Evolutionary conservation across 805 yeast genomes (phyloP).

Genomic region (Hanseniaspora hatyaiensis): DNA sequence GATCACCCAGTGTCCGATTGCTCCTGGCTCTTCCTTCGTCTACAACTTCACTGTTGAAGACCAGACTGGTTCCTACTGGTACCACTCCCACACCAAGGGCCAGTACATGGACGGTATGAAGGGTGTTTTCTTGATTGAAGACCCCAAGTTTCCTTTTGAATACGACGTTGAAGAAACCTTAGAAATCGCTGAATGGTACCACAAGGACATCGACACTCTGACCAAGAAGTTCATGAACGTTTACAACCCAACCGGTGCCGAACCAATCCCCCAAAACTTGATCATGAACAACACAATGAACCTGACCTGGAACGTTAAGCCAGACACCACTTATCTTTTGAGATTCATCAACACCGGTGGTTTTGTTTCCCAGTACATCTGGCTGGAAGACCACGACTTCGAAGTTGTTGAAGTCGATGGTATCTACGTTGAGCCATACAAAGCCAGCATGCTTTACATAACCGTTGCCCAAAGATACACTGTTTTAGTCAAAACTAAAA

Average conservation of each 20-base stretch:
- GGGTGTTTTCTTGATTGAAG: conserved; percentile 66
- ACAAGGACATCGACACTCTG: conserved; percentile 41
- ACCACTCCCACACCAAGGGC: conserved; percentile 84
- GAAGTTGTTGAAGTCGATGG: conserved; percentile 91
- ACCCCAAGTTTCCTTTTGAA: conserved; percentile 52
- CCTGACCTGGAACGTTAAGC: conserved; percentile 66
- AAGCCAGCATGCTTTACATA: conserved; percentile 60
- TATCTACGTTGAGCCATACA: conserved; percentile 62
- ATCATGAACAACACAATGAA: conserved; percentile 74
- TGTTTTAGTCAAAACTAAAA: conserved; percentile 63
- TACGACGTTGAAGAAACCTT: conserved; percentile 71
- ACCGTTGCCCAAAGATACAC: conserved; percentile 89
- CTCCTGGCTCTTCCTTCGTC: conserved; percentile 59
- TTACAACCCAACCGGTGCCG: conserved; percentile 95
- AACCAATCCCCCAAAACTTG: conserved; percentile 78
- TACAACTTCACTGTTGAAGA: conserved; percentile 78
- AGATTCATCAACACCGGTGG: conserved; percentile 81
- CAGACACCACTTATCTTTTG: conserved; percentile 72
- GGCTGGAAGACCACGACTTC: conserved; percentile 77
- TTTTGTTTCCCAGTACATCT: conserved; percentile 79
- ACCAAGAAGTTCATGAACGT: conserved; percentile 47
- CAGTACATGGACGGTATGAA: conserved; percentile 92
- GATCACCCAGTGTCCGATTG: conserved; percentile 83
- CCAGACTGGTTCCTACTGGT: conserved; percentile 91
- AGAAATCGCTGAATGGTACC: conserved; percentile 82